Conservation (phyloP, 2,329 filamentous ascomycete species). For the Neophaeococcomyces aloes region DNA sequence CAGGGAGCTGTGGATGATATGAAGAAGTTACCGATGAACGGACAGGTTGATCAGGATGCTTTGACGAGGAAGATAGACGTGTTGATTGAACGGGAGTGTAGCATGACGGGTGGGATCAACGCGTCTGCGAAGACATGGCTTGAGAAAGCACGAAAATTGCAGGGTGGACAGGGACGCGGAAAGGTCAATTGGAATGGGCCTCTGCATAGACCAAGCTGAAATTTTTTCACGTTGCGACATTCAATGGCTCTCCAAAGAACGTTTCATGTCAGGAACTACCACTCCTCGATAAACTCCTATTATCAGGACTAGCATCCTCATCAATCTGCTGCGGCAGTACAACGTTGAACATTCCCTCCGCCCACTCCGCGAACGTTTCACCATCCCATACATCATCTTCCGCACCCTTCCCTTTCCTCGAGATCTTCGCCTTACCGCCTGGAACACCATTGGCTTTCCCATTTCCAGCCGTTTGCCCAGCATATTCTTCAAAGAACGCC, state of each 20-base stretch:
- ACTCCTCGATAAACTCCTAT: slow-evolving; percentile 12
- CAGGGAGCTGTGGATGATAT: slow-evolving; percentile 10
- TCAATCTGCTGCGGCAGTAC: slow-evolving; percentile 24
- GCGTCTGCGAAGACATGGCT: slow-evolving; percentile 42
- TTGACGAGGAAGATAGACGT: slow-evolving; percentile 41
- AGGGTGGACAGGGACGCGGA: slow-evolving; percentile 35
- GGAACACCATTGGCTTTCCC: slow-evolving; percentile 22
- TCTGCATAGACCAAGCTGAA: background rate
- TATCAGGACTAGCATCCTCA: slow-evolving; percentile 25
- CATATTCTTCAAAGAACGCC: slow-evolving; percentile 49
- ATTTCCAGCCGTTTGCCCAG: slow-evolving; percentile 27
- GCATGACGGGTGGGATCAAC: slow-evolving; percentile 34
- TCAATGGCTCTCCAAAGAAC: background rate
- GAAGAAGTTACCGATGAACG: slow-evolving; percentile 40
- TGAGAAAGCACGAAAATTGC: slow-evolving; percentile 39
- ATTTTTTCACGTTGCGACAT: too few species aligned
- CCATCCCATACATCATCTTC: slow-evolving; percentile 56
- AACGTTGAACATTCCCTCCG: slow-evolving; percentile 45
- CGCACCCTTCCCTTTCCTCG: slow-evolving; percentile 47
- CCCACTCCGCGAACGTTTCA: slow-evolving; percentile 54
- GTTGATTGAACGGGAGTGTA: slow-evolving; percentile 48
- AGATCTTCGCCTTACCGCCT: slow-evolving; percentile 26
- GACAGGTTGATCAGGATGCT: slow-evolving; percentile 28
- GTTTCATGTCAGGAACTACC: slow-evolving; percentile 13
- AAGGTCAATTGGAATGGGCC: slow-evolving; percentile 19